These are phyloP conservation scores for Globisporangium lucens DNA, from an alignment of 352 stramenopile species.

Conservation along the genomic window DNA sequence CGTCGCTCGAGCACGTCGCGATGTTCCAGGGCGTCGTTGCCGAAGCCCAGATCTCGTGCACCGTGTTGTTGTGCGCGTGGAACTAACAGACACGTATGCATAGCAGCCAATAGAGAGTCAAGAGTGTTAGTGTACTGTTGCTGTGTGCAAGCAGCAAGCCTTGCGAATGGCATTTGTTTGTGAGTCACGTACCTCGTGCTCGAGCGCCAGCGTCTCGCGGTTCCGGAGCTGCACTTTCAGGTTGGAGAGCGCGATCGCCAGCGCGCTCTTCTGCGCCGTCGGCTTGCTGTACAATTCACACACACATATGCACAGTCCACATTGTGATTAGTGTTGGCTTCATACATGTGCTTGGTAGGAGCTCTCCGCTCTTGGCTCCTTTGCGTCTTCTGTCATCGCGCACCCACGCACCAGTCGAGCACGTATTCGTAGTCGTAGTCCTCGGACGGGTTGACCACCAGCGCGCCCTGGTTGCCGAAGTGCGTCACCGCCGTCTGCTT, in stretches of 20 bases:
- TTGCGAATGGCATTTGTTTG: neutral
- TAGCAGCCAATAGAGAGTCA: neutral
- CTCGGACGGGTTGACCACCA: slow-evolving; percentile 41
- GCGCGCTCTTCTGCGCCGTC: slow-evolving; percentile 47
- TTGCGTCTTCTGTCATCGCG: neutral
- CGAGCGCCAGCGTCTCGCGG: slow-evolving; percentile 57
- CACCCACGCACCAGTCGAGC: slow-evolving; percentile 50
- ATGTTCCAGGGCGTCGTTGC: slow-evolving; percentile 56
- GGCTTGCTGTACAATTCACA: slow-evolving; percentile 38
- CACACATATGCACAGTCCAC: neutral
- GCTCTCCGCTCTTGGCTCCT: neutral
- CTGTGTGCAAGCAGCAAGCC: no score
- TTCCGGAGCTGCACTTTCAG: slow-evolving; percentile 68
- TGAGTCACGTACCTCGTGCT: slow-evolving; percentile 37
- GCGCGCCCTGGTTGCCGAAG: slow-evolving; percentile 36
- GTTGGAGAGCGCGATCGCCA: slow-evolving; percentile 69
- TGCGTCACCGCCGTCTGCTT: slow-evolving; percentile 65
- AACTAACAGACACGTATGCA: slow-evolving; percentile 28
- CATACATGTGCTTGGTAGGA: no score
- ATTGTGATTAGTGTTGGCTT: neutral
- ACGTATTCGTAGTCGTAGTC: slow-evolving; percentile 88
- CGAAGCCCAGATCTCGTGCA: slow-evolving; percentile 83
- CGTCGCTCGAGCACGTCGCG: slow-evolving; percentile 81
- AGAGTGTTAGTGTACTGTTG: neutral
- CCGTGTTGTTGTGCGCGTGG: slow-evolving; percentile 68